A percentile compares a stretch with the other conserved stretches of the same genome.
These are phyloP conservation scores for Limonium bicolor DNA, from an alignment of 148 eudicot genomes.

Conservation along the genomic window DNA sequence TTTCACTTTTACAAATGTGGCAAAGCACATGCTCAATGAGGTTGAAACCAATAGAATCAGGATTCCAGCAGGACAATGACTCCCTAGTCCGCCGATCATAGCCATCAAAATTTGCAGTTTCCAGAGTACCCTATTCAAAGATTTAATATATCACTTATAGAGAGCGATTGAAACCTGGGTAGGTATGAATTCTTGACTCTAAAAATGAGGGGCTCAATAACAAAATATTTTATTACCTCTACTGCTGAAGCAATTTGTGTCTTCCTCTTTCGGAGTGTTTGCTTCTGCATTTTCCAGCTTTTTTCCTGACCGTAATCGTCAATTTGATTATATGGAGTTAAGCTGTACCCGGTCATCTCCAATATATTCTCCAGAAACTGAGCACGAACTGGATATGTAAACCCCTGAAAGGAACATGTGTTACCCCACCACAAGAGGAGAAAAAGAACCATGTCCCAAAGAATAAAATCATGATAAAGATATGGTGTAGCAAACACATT, in stretches of 20 bases:
- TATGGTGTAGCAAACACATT: too few relatives aligned
- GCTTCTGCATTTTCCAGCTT: slow-evolving; percentile 95
- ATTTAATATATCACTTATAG: slow-evolving; percentile 3
- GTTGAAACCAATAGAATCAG: slow-evolving; percentile 94
- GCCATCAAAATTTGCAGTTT: slow-evolving; percentile 50
- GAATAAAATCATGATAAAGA: too few relatives aligned
- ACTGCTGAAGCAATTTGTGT: slow-evolving; percentile 93
- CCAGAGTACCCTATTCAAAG: slow-evolving; percentile 65
- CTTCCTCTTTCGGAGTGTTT: slow-evolving; percentile 65
- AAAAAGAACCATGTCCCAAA: too few relatives aligned
- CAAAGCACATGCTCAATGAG: slow-evolving; percentile 80
- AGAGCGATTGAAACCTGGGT: too few relatives aligned
- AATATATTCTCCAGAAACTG: slow-evolving; percentile 82
- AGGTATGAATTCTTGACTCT: neutral
- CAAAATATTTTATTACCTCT: slow-evolving; percentile 39
- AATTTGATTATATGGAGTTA: slow-evolving; percentile 77
- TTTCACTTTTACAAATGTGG: slow-evolving; percentile 71
- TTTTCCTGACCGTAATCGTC: slow-evolving; percentile 98
- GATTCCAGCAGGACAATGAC: slow-evolving; percentile 94
- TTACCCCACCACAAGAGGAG: too few relatives aligned
- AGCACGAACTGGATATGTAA: slow-evolving; percentile 87
- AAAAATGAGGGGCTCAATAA: neutral
- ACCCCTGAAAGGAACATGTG: slow-evolving; percentile 45
- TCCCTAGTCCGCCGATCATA: slow-evolving; percentile 51
- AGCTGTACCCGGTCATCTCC: slow-evolving; percentile 64